A percentile compares a stretch with the other conserved stretches of the same genome.
phyloP scores from a whole-genome alignment of 768 basidiomycete genomes.

The Pulveroboletus sp. region DNA sequence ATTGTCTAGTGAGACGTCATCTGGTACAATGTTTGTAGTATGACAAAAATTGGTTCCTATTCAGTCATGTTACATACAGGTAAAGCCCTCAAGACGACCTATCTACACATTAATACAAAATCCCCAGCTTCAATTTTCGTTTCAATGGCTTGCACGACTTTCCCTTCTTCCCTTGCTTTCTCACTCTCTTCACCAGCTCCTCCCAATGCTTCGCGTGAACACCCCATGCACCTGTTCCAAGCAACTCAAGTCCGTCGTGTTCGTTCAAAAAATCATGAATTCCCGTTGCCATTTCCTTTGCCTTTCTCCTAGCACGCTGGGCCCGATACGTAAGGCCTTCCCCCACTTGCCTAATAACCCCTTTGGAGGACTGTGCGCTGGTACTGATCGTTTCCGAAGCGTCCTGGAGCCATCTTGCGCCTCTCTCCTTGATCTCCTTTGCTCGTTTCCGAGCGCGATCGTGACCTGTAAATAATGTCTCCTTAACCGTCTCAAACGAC shows the following conservation, averaged over 20 bases:
- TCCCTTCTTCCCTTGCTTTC: constrained; percentile 4
- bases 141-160: constrained; percentile 13
- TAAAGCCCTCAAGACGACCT: constrained; percentile 4
- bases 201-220: constrained; percentile 17
- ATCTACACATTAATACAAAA: constrained; percentile 10
- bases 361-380: constrained; percentile 40
- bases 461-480: constrained; percentile 45
- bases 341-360: constrained; percentile 38
- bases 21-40: not conserved
- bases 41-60: constrained; percentile 5
- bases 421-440: constrained; percentile 46
- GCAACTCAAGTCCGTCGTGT: constrained; percentile 14
- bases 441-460: constrained; percentile 50
- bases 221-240: constrained; percentile 16
- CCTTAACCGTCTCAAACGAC: constrained; percentile 35
- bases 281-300: constrained; percentile 40
- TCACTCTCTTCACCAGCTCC: constrained; percentile 11
- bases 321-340: constrained; percentile 36
- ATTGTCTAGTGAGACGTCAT: not conserved
- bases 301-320: constrained; percentile 40
- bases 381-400: constrained; percentile 40
- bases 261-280: constrained; percentile 24
- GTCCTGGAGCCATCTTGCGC: constrained; percentile 40
- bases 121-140: constrained; percentile 8
- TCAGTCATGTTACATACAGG: constrained; percentile 14